Conservation (phyloP, 371 early-diverging fungal genomes). For the Mucor lusitanicus region DNA sequence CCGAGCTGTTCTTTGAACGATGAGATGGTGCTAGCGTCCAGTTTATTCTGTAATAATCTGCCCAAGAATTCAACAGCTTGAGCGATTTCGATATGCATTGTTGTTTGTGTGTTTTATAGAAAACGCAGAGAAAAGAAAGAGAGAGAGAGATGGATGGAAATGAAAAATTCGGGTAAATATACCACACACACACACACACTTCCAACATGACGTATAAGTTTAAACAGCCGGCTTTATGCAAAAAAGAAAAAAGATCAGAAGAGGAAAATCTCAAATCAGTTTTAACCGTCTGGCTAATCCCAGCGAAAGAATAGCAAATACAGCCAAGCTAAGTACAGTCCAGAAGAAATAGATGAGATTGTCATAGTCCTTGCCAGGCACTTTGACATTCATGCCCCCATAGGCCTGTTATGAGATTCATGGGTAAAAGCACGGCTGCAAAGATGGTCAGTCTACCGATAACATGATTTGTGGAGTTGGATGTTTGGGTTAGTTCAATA, state of each 20-base stretch:
- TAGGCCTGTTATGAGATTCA: slow-evolving; percentile 88
- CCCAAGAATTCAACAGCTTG: slow-evolving; percentile 58
- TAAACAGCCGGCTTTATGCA: background rate
- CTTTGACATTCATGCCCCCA: slow-evolving; percentile 76
- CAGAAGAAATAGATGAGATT: slow-evolving; percentile 46
- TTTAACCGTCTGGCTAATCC: slow-evolving; percentile 15
- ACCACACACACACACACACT: background rate
- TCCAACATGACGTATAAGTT: background rate
- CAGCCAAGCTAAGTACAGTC: slow-evolving; percentile 36
- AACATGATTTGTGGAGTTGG: slow-evolving; percentile 86
- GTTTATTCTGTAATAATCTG: slow-evolving; percentile 44
- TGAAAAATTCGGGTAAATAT: slow-evolving; percentile 5
- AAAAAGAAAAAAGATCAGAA: background rate
- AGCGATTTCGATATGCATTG: slow-evolving; percentile 62
- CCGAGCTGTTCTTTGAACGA: slow-evolving; percentile 41
- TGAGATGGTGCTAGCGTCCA: slow-evolving; percentile 35
- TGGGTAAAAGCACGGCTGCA: slow-evolving; percentile 87
- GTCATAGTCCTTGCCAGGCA: slow-evolving; percentile 66
- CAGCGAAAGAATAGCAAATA: slow-evolving; percentile 41
- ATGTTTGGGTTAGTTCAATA: slow-evolving; percentile 91
- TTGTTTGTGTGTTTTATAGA: slow-evolving; percentile 1
- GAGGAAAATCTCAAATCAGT: background rate
- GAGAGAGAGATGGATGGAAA: slow-evolving; percentile 2
- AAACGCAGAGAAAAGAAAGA: background rate
- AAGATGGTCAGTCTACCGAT: slow-evolving; percentile 88